Percentiles rank a stretch among this genome's conserved stretches.
Conservation (phyloP, 148 eudicot species). For the Gaultheria prostrata region DNA sequence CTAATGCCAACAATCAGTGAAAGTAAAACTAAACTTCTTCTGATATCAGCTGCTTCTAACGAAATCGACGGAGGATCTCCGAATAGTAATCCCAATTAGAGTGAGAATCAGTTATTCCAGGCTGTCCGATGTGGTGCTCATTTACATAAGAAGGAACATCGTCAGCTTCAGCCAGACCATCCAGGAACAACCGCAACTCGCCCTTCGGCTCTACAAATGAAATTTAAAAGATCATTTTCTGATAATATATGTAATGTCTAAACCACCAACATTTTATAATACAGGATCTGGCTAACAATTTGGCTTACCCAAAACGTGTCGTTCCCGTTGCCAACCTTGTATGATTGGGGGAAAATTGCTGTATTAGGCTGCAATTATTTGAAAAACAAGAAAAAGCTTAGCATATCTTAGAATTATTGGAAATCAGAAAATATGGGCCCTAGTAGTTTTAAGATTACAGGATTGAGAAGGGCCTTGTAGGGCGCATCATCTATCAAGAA, state of each 20-base stretch:
- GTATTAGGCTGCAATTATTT: conserved; percentile 42
- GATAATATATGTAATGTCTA: neutral
- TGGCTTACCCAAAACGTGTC: conserved; percentile 33
- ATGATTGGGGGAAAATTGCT: conserved; percentile 31
- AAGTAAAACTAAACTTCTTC: neutral
- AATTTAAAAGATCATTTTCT: neutral
- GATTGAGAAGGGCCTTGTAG: conserved; percentile 36
- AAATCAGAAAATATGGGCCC: neutral
- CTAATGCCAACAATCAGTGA: neutral
- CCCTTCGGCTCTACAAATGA: neutral
- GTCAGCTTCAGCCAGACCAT: conserved; percentile 18
- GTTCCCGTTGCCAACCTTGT: conserved; percentile 16
- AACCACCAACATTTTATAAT: neutral
- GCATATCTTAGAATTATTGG: neutral
- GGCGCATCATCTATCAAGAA: conserved; percentile 45
- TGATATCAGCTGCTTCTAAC: neutral
- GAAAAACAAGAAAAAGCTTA: neutral
- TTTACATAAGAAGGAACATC: conserved; percentile 21
- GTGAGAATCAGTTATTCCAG: conserved; percentile 3
- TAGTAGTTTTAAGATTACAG: conserved; percentile 22
- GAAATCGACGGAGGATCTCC: neutral
- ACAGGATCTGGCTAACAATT: neutral
- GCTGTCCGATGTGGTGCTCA: conserved; percentile 14
- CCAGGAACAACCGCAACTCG: conserved; percentile 16
- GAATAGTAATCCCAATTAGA: conserved; percentile 20